phyloP scores from a whole-genome alignment of 768 basidiomycete genomes.

The Boletus rubroflammeus region DNA sequence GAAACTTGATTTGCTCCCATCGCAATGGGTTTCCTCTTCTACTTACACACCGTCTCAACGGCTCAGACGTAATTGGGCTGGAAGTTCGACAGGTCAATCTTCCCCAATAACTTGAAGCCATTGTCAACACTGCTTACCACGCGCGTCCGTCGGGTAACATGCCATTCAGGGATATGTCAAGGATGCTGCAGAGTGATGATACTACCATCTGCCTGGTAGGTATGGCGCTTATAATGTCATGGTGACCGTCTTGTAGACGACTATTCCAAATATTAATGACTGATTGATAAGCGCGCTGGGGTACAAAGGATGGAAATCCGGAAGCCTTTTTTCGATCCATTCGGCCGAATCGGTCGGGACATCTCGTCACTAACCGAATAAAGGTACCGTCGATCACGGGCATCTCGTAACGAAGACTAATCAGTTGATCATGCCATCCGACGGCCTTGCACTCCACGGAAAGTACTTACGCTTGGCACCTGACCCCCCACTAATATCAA shows the following conservation, averaged over 20 bases:
- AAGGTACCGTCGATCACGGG: conserved; percentile 26
- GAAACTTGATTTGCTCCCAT: conserved; percentile 8
- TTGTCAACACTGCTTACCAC: neutral
- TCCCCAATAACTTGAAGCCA: too few species aligned
- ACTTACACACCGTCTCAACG: neutral
- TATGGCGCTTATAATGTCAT: neutral
- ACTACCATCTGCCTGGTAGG: neutral
- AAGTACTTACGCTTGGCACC: neutral
- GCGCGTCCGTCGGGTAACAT: neutral
- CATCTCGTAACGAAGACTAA: conserved; percentile 5
- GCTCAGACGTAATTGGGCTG: conserved; percentile 1
- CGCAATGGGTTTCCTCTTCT: neutral
- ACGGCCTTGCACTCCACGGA: neutral
- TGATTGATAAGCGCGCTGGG: neutral
- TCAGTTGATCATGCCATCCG: neutral
- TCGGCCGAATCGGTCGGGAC: conserved; percentile 18
- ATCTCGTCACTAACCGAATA: conserved; percentile 2
- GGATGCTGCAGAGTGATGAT: neutral
- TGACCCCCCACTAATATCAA: neutral
- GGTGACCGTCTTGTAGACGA: neutral
- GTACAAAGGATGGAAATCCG: conserved; percentile 6
- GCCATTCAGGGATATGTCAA: neutral
- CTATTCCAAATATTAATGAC: neutral
- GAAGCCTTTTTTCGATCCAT: neutral
- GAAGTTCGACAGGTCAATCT: neutral